A percentile compares a stretch with the other conserved stretches of the same genome.
phyloP scores from a whole-genome alignment of 768 basidiomycete genomes.

The Rhodotorula babjevae region DNA sequence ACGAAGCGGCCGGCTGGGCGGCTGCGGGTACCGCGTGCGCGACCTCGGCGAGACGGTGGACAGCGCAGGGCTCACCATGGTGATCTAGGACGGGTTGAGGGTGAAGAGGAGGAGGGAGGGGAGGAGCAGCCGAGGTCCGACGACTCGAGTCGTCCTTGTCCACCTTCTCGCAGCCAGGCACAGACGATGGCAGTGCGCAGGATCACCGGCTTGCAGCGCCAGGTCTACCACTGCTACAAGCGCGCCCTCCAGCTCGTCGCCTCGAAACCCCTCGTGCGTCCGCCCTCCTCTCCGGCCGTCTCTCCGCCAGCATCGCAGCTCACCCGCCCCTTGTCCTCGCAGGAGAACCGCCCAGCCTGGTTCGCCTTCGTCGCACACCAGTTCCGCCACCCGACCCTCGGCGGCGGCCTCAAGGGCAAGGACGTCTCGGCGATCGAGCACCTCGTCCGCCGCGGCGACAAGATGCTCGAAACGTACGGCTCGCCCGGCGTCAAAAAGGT shows the following conservation, averaged over 20 bases:
- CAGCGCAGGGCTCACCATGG: background rate
- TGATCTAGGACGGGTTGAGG: background rate
- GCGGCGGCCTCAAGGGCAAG: conserved; percentile 34
- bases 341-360: conserved; percentile 41
- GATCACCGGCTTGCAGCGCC: conserved; percentile 35
- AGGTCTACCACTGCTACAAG: conserved; percentile 34
- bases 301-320: background rate
- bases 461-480: conserved; percentile 39
- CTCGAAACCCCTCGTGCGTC: conserved; percentile 39
- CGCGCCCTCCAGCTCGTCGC: conserved; percentile 35
- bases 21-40: background rate
- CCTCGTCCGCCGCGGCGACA: conserved; percentile 36
- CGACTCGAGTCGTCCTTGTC: too few species aligned
- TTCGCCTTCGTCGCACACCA: conserved; percentile 39
- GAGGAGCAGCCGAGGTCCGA: too few species aligned
- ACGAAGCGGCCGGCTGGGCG: background rate
- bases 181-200: background rate
- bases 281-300: background rate
- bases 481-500: conserved; percentile 32
- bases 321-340: background rate
- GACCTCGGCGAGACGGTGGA: too few species aligned
- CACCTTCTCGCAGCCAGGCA: background rate
- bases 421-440: conserved; percentile 42
- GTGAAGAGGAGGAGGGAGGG: background rate
- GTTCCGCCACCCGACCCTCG: conserved; percentile 35